These are phyloP conservation scores for Colletotrichum spinosum DNA, from an alignment of 2,329 filamentous ascomycete species.

Conservation along the genomic window DNA sequence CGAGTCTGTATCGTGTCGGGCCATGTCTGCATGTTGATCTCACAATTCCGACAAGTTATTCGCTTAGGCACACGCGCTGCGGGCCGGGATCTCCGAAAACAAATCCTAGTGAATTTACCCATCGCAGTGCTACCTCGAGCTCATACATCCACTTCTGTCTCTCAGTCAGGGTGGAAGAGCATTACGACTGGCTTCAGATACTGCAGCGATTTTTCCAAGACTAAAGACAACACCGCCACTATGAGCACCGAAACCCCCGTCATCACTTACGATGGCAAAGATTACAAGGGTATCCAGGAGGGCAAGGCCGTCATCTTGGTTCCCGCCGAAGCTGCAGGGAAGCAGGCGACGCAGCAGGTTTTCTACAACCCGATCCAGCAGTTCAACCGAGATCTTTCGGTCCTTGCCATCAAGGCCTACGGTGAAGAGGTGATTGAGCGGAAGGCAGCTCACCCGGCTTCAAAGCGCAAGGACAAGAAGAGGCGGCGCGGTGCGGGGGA, in stretches of 20 bases:
- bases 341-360: slow-evolving; percentile 75
- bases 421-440: slow-evolving; percentile 72
- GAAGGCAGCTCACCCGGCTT: slow-evolving; percentile 52
- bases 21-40: slow-evolving; percentile 28
- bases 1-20: slow-evolving; percentile 9
- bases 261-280: slow-evolving; percentile 57
- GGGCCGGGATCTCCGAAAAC: slow-evolving; percentile 5
- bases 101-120: not conserved
- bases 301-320: slow-evolving; percentile 69
- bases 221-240: slow-evolving; percentile 34
- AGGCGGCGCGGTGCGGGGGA: slow-evolving; percentile 58
- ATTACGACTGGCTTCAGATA: slow-evolving; percentile 15
- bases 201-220: slow-evolving; percentile 10
- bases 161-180: slow-evolving; percentile 2
- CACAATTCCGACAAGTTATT: slow-evolving; percentile 8
- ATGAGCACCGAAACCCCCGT: slow-evolving; percentile 47
- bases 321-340: slow-evolving; percentile 55
- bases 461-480: slow-evolving; percentile 48
- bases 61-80: slow-evolving; percentile 28
- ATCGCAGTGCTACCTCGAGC: not conserved
- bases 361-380: slow-evolving; percentile 99
- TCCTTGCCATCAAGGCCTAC: slow-evolving; percentile 91
- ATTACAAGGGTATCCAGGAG: slow-evolving; percentile 65
- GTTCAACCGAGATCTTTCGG: slow-evolving; percentile 96
- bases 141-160: not conserved